Evolutionary conservation across 352 stramenopile genomes (phyloP), one percentile per base, ranked within the genome.

Genomic region (Globisporangium viniferum): DNA sequence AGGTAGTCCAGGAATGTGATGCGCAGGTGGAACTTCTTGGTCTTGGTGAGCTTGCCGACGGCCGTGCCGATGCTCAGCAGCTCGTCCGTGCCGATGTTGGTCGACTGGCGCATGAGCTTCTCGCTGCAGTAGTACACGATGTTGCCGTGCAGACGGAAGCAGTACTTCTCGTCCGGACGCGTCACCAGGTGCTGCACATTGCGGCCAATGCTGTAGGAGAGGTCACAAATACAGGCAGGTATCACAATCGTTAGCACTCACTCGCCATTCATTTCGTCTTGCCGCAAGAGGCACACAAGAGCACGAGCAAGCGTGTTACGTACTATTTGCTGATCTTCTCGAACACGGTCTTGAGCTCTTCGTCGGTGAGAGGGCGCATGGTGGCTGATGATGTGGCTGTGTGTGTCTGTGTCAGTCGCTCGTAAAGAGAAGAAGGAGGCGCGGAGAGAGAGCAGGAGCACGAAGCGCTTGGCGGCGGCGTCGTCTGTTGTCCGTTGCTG

Each of bases 1-100:
- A 99, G 73, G 77, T 99, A 98, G 83, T 99, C 98, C 59, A 99
- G 85, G 69, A 97, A 97, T 44, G 97, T 99, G 77, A 99, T 99
- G 76, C 97, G 94, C 71, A 99, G 79, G 75, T 98, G 90, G 78
- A 99, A 99, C 77, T 99, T 99, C 68, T 97, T 97, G 68, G 88
- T 96, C 80, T 99, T 99, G 41, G 97, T 99, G 79, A 99, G 98
- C 81, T 99, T 99, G 46, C 97, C 98, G 53, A 99, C 92, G 68
- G 96, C 98, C 64, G 97, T 99, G 65, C 98, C 98, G 60, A 99
- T 90, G 72, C 93, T 97, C 46, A 99, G 73, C 22, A 99, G 77
- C 68, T 98, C 93, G 69, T 99, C 97, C 59, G 91, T 85, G 57
- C 86, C 85, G 24, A 99, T 88, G 69, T 98, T 99, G 18, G 89